Base-by-base conservation (phyloP, 176 grass and related monocot genomes). In the Poa pratensis region DNA sequence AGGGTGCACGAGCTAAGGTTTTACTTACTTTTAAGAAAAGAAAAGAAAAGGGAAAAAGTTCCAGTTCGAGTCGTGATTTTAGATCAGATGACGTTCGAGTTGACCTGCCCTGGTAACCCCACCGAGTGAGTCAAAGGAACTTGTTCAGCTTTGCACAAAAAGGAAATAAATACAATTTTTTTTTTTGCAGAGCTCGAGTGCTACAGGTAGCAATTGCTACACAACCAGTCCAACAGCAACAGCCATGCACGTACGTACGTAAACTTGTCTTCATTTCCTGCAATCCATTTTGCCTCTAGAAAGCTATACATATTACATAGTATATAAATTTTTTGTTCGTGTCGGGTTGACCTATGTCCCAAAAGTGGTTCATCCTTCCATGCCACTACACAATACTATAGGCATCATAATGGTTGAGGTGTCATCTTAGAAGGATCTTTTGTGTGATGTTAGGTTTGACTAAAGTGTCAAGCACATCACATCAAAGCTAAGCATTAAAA, bases 381-480 rank as follows among this genome's bases (percentile, higher is more conserved):
- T 14, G 22, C n/a, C 69, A 17, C 22, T 15, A 27, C 26, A 49
- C 12, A 27, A 73, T 48, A 72, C n/a, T 15, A 15, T 73, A 46
- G 24, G 18, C 52, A 60, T 83, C 59, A 85, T 4, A 23, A 72
- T 37, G 39, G 34, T 65, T 73, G 53, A 67, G 54, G 57, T 86
- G 84, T 59, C 55, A 82, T 78, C 70, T 2, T 6, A 85, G 43
- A 42, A 7, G 15, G 43, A 35, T 73, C 37, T 20, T 61, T 19
- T 20, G 35, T 83, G 22, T 74, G 74, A 61, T 83, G 73, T 87
- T 87, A 80, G 67, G 75, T 90, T 80, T 90, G 89, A 90, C 84
- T 79, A 50, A 83, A 67, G 75, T 83, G 49, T 83, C 89, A 82
- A 72, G 61, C 78, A 4, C 40, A 82, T 58, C 43, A 54, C 32